phyloP scores from a whole-genome alignment of 805 yeast species.

The Metschnikowia colocasiae region DNA sequence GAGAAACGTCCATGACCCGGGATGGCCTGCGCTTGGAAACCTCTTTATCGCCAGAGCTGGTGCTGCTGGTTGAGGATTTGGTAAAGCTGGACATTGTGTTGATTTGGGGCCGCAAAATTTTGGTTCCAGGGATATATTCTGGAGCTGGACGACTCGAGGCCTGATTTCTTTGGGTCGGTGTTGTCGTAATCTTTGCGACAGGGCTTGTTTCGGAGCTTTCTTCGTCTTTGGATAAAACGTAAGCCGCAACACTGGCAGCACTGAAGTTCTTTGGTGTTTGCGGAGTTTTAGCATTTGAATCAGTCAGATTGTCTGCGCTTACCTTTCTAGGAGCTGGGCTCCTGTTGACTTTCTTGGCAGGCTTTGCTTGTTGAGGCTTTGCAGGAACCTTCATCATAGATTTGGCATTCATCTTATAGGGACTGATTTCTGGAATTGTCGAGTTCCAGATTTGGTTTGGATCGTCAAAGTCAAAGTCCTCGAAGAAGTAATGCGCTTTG shows the following conservation, averaged over 20 bases:
- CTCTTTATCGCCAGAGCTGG: conserved; percentile 13
- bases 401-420: conserved; percentile 70
- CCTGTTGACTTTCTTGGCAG: conserved; percentile 4
- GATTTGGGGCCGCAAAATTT: conserved; percentile 50
- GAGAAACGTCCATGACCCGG: conserved; percentile 37
- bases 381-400: conserved; percentile 74
- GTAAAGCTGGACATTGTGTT: conserved; percentile 32
- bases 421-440: conserved; percentile 62
- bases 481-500: conserved; percentile 70
- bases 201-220: neutral
- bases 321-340: conserved; percentile 5
- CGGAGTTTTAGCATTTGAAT: neutral
- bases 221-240: conserved; percentile 30
- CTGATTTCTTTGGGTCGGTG: conserved; percentile 20
- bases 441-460: conserved; percentile 65
- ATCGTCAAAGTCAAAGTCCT: conserved; percentile 61
- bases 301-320: neutral
- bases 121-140: conserved; percentile 58
- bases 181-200: conserved; percentile 15
- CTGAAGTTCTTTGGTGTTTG: conserved; percentile 18
- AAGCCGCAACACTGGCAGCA: conserved; percentile 42
- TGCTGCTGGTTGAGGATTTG: conserved; percentile 11
- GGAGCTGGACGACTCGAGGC: conserved; percentile 20
- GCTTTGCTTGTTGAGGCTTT: conserved; percentile 7
- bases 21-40: conserved; percentile 21